Conservation (phyloP, 495 filamentous ascomycete genomes). For the Trichoderma erinaceum region DNA sequence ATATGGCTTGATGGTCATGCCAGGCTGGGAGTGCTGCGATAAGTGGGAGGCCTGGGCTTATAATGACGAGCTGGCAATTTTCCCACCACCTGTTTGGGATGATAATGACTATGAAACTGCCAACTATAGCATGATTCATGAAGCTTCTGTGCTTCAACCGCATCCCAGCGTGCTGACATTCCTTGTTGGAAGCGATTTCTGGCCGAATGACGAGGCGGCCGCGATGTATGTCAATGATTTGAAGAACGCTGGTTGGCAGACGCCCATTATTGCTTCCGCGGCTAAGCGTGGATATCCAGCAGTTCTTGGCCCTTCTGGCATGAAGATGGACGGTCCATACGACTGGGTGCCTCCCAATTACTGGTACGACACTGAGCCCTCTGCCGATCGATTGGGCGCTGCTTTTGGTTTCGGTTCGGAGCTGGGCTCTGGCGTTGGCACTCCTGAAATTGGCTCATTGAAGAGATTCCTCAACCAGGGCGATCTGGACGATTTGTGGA, state of each 20-base stretch:
- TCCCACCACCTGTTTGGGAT: conserved; percentile 37
- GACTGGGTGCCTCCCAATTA: conserved; percentile 63
- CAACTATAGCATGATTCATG: conserved; percentile 50
- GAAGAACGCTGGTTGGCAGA: conserved; percentile 47
- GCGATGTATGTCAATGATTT: conserved; percentile 46
- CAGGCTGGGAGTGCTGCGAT: conserved; percentile 64
- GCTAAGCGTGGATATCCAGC: conserved; percentile 48
- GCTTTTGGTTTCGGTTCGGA: conserved; percentile 61
- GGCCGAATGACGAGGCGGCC: conserved; percentile 53
- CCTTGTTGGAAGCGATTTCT: conserved; percentile 57
- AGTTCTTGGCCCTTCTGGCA: conserved; percentile 47
- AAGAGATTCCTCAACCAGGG: conserved; percentile 45
- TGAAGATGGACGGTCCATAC: conserved; percentile 65
- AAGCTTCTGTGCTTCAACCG: conserved; percentile 52
- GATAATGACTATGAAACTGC: conserved; percentile 50
- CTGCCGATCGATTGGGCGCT: conserved; percentile 39
- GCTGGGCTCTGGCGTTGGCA: conserved; percentile 55
- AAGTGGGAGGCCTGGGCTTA: conserved; percentile 60
- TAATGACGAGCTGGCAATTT: conserved; percentile 46
- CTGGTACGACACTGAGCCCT: conserved; percentile 46
- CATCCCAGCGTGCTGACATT: conserved; percentile 53
- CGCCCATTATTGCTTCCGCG: conserved; percentile 53
- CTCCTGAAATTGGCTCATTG: conserved; percentile 50
- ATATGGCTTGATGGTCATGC: conserved; percentile 55
- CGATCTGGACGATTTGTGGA: conserved; percentile 53